Conservation (phyloP, 2,329 filamentous ascomycete genomes). For the Cadophora malorum region DNA sequence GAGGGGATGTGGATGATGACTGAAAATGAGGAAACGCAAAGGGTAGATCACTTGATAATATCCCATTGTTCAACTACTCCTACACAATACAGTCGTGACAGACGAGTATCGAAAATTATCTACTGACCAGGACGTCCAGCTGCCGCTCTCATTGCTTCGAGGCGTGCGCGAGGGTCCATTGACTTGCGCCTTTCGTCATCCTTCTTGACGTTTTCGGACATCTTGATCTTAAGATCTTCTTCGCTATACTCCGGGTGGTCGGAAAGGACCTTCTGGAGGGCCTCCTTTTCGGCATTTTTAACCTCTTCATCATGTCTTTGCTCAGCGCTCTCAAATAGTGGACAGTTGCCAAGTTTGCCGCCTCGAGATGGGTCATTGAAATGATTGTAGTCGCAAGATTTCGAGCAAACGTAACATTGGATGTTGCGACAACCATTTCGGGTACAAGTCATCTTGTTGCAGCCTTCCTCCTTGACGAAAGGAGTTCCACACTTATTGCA, state of each 20-base stretch:
- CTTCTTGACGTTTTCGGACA: slow-evolving; percentile 59
- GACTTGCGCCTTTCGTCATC: slow-evolving; percentile 48
- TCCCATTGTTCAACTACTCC: slow-evolving; percentile 20
- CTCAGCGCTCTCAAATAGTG: slow-evolving; percentile 68
- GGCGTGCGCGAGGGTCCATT: slow-evolving; percentile 23
- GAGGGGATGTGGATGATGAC: background rate
- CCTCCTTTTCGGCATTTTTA: slow-evolving; percentile 63
- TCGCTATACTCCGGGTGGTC: slow-evolving; percentile 67
- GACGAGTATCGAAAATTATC: slow-evolving; percentile 9
- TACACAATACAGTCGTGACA: slow-evolving; percentile 6
- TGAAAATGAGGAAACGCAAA: background rate
- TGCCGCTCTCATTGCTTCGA: slow-evolving; percentile 1
- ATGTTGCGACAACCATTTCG: slow-evolving; percentile 57
- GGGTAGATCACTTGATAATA: slow-evolving; percentile 18
- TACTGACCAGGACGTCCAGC: slow-evolving; percentile 17
- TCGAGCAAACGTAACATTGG: slow-evolving; percentile 75
- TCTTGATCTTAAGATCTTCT: slow-evolving; percentile 62
- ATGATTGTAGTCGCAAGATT: slow-evolving; percentile 70
- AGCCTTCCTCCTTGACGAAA: slow-evolving; percentile 80
- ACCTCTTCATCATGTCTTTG: slow-evolving; percentile 69
- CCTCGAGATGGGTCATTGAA: slow-evolving; percentile 63
- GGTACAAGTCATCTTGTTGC: slow-evolving; percentile 83
- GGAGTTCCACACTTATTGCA: slow-evolving; percentile 71
- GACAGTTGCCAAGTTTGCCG: slow-evolving; percentile 63
- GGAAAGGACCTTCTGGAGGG: slow-evolving; percentile 59